These are phyloP conservation scores for Colletotrichum musae DNA, from an alignment of 2,329 filamentous ascomycete genomes.

Conservation along the genomic window DNA sequence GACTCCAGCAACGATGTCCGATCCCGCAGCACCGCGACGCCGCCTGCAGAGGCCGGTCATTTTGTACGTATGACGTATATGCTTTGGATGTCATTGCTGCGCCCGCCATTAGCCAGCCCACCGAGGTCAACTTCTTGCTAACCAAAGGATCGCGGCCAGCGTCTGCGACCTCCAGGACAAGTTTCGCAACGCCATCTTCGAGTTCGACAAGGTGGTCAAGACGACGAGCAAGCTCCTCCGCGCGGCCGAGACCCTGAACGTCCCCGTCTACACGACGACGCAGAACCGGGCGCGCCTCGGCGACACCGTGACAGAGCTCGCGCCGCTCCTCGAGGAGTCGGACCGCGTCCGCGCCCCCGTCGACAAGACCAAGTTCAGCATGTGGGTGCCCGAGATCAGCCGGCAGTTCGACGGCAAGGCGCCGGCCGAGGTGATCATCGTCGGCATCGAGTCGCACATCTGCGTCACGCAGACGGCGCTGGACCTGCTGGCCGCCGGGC, in stretches of 20 bases:
- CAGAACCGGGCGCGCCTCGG: constrained; percentile 86
- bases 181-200: constrained; percentile 85
- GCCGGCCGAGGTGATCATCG: constrained; percentile 76
- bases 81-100: not conserved
- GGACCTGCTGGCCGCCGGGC: constrained; percentile 81
- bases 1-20: constrained; percentile 36
- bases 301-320: constrained; percentile 81
- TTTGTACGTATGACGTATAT: constrained; percentile 28
- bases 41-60: constrained; percentile 41
- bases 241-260: constrained; percentile 74
- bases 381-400: constrained; percentile 81
- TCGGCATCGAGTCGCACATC: constrained; percentile 95
- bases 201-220: constrained; percentile 85
- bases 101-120: not conserved
- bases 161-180: constrained; percentile 97
- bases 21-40: constrained; percentile 21
- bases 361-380: constrained; percentile 94
- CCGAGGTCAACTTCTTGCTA: not conserved
- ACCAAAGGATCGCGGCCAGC: constrained; percentile 61
- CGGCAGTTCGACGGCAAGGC: constrained; percentile 50
- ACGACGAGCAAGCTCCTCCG: constrained; percentile 79
- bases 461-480: constrained; percentile 94
- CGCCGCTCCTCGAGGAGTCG: constrained; percentile 60
- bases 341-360: constrained; percentile 63
- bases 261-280: constrained; percentile 89